Percentiles rank a stretch among this genome's conserved stretches.
Conservation (phyloP, 192 early-diverging fungal species). For the Allomyces arbusculus region DNA sequence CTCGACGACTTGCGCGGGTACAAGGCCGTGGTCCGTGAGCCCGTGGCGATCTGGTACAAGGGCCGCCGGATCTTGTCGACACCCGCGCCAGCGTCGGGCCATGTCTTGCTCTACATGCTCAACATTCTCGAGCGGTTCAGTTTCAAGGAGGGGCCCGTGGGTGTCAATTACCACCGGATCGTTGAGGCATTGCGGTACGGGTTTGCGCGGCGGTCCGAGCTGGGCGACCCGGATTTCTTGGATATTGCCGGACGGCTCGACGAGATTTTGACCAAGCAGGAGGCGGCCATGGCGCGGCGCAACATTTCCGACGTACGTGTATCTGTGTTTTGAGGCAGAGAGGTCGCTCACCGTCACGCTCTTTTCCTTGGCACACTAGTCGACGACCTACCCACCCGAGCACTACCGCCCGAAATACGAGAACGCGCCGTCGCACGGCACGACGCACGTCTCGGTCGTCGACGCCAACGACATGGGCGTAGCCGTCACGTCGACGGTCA, state of each 20-base stretch:
- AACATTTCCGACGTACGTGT: slow-evolving; percentile 45
- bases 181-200: slow-evolving; percentile 75
- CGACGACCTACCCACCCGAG: slow-evolving; percentile 32
- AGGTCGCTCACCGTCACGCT: slow-evolving; percentile 79
- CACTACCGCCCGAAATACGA: slow-evolving; percentile 72
- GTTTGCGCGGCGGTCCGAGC: slow-evolving; percentile 56
- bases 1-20: slow-evolving; percentile 52
- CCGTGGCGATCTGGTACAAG: slow-evolving; percentile 51
- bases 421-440: slow-evolving; percentile 60
- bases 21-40: slow-evolving; percentile 27
- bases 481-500: slow-evolving; percentile 14
- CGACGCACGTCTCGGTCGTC: slow-evolving; percentile 72
- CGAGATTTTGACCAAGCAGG: slow-evolving; percentile 47
- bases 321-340: slow-evolving; percentile 26
- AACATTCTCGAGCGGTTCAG: slow-evolving; percentile 74
- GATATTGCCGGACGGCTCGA: slow-evolving; percentile 27
- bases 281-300: slow-evolving; percentile 34
- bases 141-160: slow-evolving; percentile 33
- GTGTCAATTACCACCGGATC: slow-evolving; percentile 55
- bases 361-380: slow-evolving; percentile 18
- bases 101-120: slow-evolving; percentile 58
- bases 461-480: neutral
- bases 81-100: slow-evolving; percentile 62
- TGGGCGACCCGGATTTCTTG: slow-evolving; percentile 60
- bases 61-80: slow-evolving; percentile 51